Base-by-base conservation (phyloP, 2,329 filamentous ascomycete species). In the Aspergillus sp. region DNA sequence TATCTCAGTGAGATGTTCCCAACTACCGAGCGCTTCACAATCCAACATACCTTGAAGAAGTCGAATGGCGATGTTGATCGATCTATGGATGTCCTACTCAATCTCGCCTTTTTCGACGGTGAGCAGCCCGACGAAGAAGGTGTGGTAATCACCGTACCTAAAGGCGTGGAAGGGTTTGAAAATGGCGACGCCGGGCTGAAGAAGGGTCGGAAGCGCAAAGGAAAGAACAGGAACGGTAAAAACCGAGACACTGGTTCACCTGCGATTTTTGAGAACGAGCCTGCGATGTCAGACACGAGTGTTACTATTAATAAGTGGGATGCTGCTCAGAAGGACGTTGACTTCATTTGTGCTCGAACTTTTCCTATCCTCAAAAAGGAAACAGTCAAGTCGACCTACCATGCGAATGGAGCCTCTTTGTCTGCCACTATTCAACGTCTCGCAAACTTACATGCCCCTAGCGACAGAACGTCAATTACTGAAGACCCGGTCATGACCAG, bases 81-180 rank as follows among this genome's bases (percentile, higher is more conserved):
- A 13, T 86, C 91, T 1, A 86, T 96, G 61, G 91, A 96, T 66
- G 86, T 91, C 58, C 78, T 98, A 12, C 82, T 97, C 33, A 96
- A 89, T 63, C 81, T 91, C 13, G 86, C 89, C 19, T 91, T 88
- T 68, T 86, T 97, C 4, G 86, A 91, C 57, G 85, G 30, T 34
- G 30, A 91, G 56, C 82, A 80, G 1, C 83, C 83, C 0, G 79
- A 84, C 54, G 79, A 83, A 15, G 75, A 74, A 39, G 76, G 80
- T 3, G 76, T 72, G 2, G 71, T 74, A 34, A 73, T 77, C 17
- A 67, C 77, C 5, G 70, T 78, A 1, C 78, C 81, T 1, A 93
- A 89, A 69, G 90, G 92, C 0, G 80, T 97, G n/a, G 91, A 97
- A 57, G 91, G 85, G 0, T 96, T 96, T 69, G 86, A 85, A 20